Conservation (phyloP, 2,329 filamentous ascomycete genomes). For the Cytospora leucostoma region DNA sequence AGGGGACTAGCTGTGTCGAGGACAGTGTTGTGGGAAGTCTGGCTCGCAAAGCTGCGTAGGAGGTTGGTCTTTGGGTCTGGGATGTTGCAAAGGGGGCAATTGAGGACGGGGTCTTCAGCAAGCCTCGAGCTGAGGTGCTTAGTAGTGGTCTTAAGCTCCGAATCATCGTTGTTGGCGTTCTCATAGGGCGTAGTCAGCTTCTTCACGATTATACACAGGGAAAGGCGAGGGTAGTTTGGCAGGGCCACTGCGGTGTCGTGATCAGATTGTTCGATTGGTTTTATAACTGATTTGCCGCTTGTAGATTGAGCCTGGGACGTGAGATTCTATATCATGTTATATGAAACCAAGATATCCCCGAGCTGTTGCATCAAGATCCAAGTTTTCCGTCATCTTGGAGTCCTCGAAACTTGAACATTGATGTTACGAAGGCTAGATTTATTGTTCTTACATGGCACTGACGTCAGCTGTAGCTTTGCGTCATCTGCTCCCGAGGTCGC, state of each 20-base stretch:
- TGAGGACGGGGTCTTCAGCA: slow-evolving; percentile 23
- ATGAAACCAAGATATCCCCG: slow-evolving; percentile 12
- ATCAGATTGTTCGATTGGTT: not conserved
- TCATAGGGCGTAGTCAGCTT: not conserved
- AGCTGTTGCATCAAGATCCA: not conserved
- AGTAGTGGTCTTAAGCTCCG: slow-evolving; percentile 26
- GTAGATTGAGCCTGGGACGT: not conserved
- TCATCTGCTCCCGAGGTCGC: not conserved
- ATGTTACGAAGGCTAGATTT: not conserved
- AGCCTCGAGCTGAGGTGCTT: slow-evolving; percentile 13
- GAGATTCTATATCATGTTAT: slow-evolving; percentile 5
- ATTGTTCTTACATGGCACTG: slow-evolving; percentile 16
- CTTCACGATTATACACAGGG: not conserved
- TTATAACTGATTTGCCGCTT: not conserved
- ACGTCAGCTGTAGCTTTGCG: slow-evolving; percentile 10
- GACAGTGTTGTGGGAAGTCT: not conserved
- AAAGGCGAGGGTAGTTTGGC: not conserved
- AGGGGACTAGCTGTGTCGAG: slow-evolving; percentile 27
- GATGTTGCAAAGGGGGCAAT: slow-evolving; percentile 17
- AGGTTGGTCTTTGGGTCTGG: slow-evolving; percentile 8
- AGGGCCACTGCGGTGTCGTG: not conserved
- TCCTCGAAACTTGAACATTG: slow-evolving; percentile 3
- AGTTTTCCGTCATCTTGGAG: slow-evolving; percentile 4
- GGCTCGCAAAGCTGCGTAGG: slow-evolving; percentile 5
- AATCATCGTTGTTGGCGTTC: slow-evolving; percentile 21